Percentiles rank a stretch among this genome's conserved stretches.
Conservation (phyloP, 768 basidiomycete genomes). For the Boletus insuetus region DNA sequence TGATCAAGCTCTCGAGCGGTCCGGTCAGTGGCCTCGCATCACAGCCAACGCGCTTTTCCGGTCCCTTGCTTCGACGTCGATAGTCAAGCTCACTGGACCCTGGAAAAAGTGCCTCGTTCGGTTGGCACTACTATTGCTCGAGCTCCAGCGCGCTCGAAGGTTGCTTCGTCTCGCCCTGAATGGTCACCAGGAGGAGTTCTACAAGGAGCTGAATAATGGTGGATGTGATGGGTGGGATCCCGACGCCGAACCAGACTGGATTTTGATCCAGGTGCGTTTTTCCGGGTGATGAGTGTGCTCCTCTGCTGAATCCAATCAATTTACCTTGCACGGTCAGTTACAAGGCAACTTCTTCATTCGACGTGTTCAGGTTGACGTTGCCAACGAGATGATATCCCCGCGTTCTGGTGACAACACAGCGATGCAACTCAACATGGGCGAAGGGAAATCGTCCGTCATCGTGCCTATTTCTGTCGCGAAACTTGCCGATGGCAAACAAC, state of each 20-base stretch:
- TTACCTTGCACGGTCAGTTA: too few species aligned
- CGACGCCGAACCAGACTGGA: constrained; percentile 36
- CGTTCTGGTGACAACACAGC: constrained; percentile 32
- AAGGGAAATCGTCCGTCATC: constrained; percentile 31
- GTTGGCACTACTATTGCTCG: constrained; percentile 27
- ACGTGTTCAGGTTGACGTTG: constrained; percentile 29
- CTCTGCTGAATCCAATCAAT: too few species aligned
- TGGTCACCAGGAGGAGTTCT: constrained; percentile 28
- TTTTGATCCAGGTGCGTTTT: constrained; percentile 39
- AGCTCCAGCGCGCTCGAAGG: constrained; percentile 36
- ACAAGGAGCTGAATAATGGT: constrained; percentile 19
- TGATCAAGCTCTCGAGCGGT: constrained; percentile 14
- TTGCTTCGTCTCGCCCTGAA: constrained; percentile 21
- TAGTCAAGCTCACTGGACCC: background rate
- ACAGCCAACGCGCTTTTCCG: constrained; percentile 27
- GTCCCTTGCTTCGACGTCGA: constrained; percentile 24
- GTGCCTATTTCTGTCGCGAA: constrained; percentile 40
- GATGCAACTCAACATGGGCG: constrained; percentile 41
- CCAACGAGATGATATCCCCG: constrained; percentile 45
- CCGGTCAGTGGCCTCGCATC: constrained; percentile 38
- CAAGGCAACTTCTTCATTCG: constrained; percentile 9
- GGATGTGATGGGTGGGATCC: constrained; percentile 19
- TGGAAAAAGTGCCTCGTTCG: constrained; percentile 31
- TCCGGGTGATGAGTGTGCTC: too few species aligned
- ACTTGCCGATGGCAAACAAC: constrained; percentile 42